Base-by-base conservation (phyloP, 371 early-diverging fungal species). In the Mortierella polycephala region DNA sequence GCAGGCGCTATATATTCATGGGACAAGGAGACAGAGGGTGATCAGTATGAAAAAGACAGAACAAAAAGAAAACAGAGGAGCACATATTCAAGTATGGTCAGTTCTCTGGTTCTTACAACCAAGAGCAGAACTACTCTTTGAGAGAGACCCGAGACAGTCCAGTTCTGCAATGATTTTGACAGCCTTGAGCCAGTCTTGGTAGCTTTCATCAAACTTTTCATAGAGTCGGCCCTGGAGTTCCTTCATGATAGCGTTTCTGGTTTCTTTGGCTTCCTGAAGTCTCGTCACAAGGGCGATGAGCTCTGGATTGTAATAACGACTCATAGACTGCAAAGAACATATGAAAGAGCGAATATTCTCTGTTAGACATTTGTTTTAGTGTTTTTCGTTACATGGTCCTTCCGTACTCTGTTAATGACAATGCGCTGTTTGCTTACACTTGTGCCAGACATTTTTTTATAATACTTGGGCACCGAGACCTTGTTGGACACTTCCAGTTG, bases 121-220 rank as follows among this genome's bases (percentile, higher is more conserved):
- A 59, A 97, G 76, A 8, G 88, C 76, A 13, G 81, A 65, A 5
- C 93, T 91, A 20, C 95, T 94, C 37, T 86, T 87, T 0, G 95
- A 86, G 47, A 99, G 87, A 37, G 95, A 90, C 53, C 96, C 79
- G 57, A 97, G 83, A 60, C 96, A 97, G 83, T 99, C 99, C 5
- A 99, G 57, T 67, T 96, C 90, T 0, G 98, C 93, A 18, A 98
- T 81, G 57, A 82, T 83, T 12, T 89, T 82, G 14, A 95, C 91
- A 5, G 96, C 91, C 42, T 82, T 75, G 47, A 95, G 79, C 88
- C 95, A 95, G 10, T 84, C 73, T 9, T 81, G 60, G 73, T 94
- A 97, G 66, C 90, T 75, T 47, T 86, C 76, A 71, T 96, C 96
- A 74, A 97, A 98, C 67, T 87, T 85, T 39, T 81, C 74, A 79